Base-by-base conservation (phyloP, 495 filamentous ascomycete genomes). In the Aspergillus affinis region DNA sequence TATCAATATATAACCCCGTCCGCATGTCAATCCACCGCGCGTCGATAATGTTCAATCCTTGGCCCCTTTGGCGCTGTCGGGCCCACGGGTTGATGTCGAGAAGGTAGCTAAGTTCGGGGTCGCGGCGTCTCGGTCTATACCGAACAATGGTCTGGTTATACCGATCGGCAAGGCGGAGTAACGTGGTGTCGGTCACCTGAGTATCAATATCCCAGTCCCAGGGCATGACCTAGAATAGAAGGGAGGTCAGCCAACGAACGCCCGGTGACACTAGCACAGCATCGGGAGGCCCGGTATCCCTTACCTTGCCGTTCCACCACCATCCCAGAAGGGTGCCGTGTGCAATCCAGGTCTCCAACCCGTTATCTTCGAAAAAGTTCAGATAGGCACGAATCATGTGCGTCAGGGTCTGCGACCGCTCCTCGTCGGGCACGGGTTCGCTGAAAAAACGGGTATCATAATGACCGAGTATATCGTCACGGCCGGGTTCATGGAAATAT, bases 191-290 rank as follows among this genome's bases (percentile, higher is more conserved):
- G 27, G 82, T 84, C 21, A 95, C 86, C 72, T 95, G 91, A 4
- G 87, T 88, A 68, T 95, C 91, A n/a, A 95, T 77, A 71, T 95
- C 90, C 81, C 85, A 90, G 69, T 95, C 91, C 90, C 91, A 95
- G 10, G 91, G 90, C 65, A 93, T 84, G 66, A 91, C 82, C 75
- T 85, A 58, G 17, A 46, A 46, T 4, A 3, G 32, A 50, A 45
- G 18, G 13, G 17, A 32, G 10, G 30, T 49, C 15, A 51, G 44
- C 48, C 46, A 47, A 19, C 41, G 17, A 50, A 45, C 6, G 12
- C 4, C 21, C 4, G 48, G 52, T 50, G 18, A 26, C 17, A 17
- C 20, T 20, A 41, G 13, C 12, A 41, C 13, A 10, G 13, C 10
- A 15, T 41, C 13, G 36, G 36, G 36, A 4, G 36, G 36, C 12